Conservation (phyloP, 768 basidiomycete species). For the Leccinellum rugosiceps region DNA sequence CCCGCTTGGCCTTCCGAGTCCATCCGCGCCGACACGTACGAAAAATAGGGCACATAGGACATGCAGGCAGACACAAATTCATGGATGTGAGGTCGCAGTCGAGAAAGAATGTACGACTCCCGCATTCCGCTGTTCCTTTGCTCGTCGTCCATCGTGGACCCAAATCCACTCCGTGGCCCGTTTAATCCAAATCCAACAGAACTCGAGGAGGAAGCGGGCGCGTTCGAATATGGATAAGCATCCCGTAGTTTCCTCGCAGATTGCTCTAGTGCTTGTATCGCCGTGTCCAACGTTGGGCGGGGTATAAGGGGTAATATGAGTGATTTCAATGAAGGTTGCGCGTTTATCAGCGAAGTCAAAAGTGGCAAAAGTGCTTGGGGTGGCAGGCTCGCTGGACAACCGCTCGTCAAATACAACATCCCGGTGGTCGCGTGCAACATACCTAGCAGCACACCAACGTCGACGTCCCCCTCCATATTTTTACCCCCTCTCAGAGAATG, state of each 20-base stretch:
- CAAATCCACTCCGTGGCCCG: slow-evolving; percentile 30
- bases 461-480: slow-evolving; percentile 41
- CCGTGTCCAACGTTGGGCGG: slow-evolving; percentile 76
- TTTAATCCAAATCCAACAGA: slow-evolving; percentile 32
- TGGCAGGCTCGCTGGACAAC: slow-evolving; percentile 66
- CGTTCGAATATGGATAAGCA: slow-evolving; percentile 77
- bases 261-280: slow-evolving; percentile 61
- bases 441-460: slow-evolving; percentile 81
- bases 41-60: slow-evolving; percentile 86
- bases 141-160: slow-evolving; percentile 28
- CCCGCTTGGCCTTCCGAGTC: slow-evolving; percentile 19
- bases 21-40: slow-evolving; percentile 42
- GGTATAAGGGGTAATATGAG: slow-evolving; percentile 75
- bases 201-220: slow-evolving; percentile 33
- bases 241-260: slow-evolving; percentile 75
- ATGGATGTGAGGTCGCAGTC: slow-evolving; percentile 68
- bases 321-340: slow-evolving; percentile 70
- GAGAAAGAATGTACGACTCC: slow-evolving; percentile 72
- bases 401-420: slow-evolving; percentile 7
- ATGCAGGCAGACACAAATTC: slow-evolving; percentile 77
- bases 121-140: slow-evolving; percentile 53
- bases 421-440: slow-evolving; percentile 1
- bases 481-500: slow-evolving; percentile 49
- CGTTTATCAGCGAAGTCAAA: slow-evolving; percentile 61
- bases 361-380: slow-evolving; percentile 73